A percentile compares a stretch with the other conserved stretches of the same genome.
Conservation (phyloP, 257 asterid genomes). For the Datura wrightii region DNA sequence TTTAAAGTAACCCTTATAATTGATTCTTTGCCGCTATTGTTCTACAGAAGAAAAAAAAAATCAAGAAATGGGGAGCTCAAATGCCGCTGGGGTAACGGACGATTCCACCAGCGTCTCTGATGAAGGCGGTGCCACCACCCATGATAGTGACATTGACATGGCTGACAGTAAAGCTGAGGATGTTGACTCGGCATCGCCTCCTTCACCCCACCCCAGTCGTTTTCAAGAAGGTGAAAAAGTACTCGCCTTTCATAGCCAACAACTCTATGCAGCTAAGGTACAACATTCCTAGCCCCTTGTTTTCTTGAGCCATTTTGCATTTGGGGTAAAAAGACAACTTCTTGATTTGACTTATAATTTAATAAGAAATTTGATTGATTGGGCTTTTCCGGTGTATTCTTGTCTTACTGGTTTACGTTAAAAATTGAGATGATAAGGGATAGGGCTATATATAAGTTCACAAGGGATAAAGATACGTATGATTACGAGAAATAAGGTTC, state of each 20-base stretch:
- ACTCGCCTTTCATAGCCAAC: constrained; percentile 58
- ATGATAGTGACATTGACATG: constrained; percentile 31
- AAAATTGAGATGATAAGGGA: background rate
- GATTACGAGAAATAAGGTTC: background rate
- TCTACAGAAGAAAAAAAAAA: background rate
- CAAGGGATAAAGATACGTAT: background rate
- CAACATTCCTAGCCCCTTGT: background rate
- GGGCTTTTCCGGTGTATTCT: background rate
- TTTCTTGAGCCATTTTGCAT: background rate
- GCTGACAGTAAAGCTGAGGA: constrained; percentile 37
- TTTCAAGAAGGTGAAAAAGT: constrained; percentile 68
- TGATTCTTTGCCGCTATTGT: background rate
- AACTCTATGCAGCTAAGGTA: constrained; percentile 78
- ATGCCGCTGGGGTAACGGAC: constrained; percentile 28
- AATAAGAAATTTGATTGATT: constrained; percentile 12
- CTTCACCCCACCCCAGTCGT: constrained; percentile 32
- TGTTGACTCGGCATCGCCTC: background rate
- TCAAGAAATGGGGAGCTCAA: constrained; percentile 35
- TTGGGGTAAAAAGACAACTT: background rate
- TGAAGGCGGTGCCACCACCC: constrained; percentile 34
- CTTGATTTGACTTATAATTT: background rate
- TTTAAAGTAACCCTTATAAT: background rate
- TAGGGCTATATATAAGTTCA: background rate
- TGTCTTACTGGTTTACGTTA: background rate
- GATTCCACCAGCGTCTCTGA: constrained; percentile 34